Conservation (phyloP, 352 stramenopile species). For the Bremia lactucae region DNA sequence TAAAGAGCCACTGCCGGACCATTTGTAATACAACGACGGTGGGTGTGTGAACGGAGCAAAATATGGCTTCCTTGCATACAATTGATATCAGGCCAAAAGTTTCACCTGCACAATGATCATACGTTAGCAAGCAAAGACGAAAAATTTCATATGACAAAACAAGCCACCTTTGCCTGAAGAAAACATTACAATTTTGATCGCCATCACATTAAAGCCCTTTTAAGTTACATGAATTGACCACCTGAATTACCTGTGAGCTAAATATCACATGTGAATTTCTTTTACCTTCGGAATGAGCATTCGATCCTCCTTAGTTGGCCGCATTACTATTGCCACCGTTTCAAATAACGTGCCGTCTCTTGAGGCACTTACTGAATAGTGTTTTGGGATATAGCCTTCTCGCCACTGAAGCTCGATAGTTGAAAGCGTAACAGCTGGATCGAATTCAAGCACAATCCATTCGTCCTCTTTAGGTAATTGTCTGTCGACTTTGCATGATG, state of each 20-base stretch:
- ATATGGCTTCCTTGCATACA: slow-evolving; percentile 38
- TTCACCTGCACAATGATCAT: slow-evolving; percentile 12
- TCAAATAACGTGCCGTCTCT: slow-evolving; percentile 35
- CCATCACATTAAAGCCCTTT: slow-evolving; percentile 24
- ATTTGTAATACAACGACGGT: slow-evolving; percentile 40
- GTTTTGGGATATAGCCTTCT: slow-evolving; percentile 23
- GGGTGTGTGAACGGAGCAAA: slow-evolving; percentile 35
- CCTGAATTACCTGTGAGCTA: too few species aligned
- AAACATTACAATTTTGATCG: slow-evolving; percentile 42
- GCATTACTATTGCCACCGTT: slow-evolving; percentile 35
- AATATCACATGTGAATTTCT: too few species aligned
- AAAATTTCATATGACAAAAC: not conserved
- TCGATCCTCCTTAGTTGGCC: slow-evolving; percentile 15
- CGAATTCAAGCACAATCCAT: slow-evolving; percentile 50
- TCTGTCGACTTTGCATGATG: slow-evolving; percentile 12
- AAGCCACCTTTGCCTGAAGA: slow-evolving; percentile 4
- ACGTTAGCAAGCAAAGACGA: slow-evolving; percentile 1
- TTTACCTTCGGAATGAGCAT: slow-evolving; percentile 47
- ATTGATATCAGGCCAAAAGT: slow-evolving; percentile 46
- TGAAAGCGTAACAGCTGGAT: slow-evolving; percentile 29
- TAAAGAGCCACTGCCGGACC: slow-evolving; percentile 58
- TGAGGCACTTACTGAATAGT: slow-evolving; percentile 38
- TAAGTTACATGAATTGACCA: too few species aligned
- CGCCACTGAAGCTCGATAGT: slow-evolving; percentile 40
- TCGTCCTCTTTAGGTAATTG: slow-evolving; percentile 17